A percentile compares a stretch with the other conserved stretches of the same genome.
phyloP scores from a whole-genome alignment of 1,284 basidiomycete species.

The Marasmius oreades region DNA sequence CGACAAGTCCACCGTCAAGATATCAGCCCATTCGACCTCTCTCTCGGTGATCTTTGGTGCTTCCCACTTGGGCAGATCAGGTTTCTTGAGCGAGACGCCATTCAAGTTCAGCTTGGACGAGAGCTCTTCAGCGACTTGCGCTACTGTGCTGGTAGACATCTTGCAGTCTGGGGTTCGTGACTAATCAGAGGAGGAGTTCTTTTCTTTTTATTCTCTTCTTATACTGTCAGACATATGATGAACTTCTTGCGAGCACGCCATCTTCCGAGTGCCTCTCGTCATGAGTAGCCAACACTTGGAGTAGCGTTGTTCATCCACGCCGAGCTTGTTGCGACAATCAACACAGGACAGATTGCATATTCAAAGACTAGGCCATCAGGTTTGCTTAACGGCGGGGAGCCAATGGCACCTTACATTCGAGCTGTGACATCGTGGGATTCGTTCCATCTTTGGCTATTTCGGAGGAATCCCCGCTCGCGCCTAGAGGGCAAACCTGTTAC shows the following conservation, averaged over 20 bases:
- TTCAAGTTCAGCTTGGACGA: not conserved
- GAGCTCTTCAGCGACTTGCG: conserved; percentile 1
- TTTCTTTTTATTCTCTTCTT: not conserved
- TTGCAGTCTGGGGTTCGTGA: not conserved
- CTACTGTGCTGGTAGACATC: not conserved
- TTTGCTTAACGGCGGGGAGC: not conserved
- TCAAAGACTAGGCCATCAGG: not conserved
- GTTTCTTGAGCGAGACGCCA: not conserved
- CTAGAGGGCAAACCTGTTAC: too few relatives aligned
- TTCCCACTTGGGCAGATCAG: conserved; percentile 18
- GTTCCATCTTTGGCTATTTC: too few relatives aligned
- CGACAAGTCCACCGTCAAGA: conserved; percentile 33
- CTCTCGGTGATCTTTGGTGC: conserved; percentile 23
- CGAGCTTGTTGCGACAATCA: not conserved
- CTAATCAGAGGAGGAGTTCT: not conserved
- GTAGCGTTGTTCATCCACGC: too few relatives aligned
- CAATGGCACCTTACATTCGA: not conserved
- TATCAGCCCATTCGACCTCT: conserved; percentile 34
- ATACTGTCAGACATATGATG: not conserved
- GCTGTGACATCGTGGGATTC: not conserved
- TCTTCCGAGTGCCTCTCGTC: not conserved
- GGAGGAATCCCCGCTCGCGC: too few relatives aligned
- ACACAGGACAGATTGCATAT: not conserved
- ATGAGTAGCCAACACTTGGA: too few relatives aligned
- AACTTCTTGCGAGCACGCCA: not conserved